phyloP scores from a whole-genome alignment of 495 filamentous ascomycete genomes.

The Daldinia childiae region DNA sequence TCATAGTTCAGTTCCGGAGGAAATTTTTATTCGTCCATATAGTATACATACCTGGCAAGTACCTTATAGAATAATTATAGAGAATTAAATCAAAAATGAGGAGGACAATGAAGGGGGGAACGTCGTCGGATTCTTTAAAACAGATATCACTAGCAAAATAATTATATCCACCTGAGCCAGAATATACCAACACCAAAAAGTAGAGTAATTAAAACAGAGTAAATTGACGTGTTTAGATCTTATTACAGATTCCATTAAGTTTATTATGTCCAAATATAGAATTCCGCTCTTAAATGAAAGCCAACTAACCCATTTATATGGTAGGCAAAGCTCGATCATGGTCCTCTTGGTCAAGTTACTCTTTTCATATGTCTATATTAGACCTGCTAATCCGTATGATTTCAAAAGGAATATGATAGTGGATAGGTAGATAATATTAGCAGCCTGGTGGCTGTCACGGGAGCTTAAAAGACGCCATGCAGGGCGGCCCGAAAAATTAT shows the following conservation, averaged over 20 bases:
- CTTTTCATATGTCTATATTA: not conserved
- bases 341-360: not conserved
- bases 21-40: too few species aligned
- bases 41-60: too few species aligned
- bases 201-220: not conserved
- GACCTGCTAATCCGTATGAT: not conserved
- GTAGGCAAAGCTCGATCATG: not conserved
- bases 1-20: too few species aligned
- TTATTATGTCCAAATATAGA: not conserved
- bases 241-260: not conserved
- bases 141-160: not conserved
- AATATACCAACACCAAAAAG: too few species aligned
- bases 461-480: conserved; percentile 1
- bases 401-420: not conserved
- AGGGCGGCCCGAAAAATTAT: not conserved
- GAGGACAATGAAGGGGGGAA: too few species aligned
- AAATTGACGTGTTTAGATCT: not conserved
- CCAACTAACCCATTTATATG: not conserved
- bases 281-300: not conserved
- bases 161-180: not conserved
- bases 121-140: not conserved
- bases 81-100: too few species aligned
- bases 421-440: too few species aligned
- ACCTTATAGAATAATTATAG: too few species aligned
- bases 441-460: not conserved